Evolutionary conservation across 768 basidiomycete genomes (phyloP), one percentile per base, ranked within the genome.

Genomic region (Phaffia tasmanica): DNA sequence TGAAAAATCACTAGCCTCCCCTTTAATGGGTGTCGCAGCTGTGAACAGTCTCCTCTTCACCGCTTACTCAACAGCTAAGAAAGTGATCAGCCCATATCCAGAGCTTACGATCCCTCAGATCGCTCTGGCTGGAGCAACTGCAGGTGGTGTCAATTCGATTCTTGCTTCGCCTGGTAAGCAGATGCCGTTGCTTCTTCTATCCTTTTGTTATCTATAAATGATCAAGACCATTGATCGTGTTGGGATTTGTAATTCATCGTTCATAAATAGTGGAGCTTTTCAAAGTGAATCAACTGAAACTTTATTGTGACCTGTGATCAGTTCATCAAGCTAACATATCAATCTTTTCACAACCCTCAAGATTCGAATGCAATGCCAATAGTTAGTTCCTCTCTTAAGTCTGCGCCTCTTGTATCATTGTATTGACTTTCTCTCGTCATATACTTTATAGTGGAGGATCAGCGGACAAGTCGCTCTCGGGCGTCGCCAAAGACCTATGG

Each of bases 21-120:
- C 95, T 0, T 81, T 98, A 11, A 66, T 95, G 54, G 95, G 95
- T 21, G 87, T 98, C 30, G 89, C 93, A 1, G 93, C 89, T 11
- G 94, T 98, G 72, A 98, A 97, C 78, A 94, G 91, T 3, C 81
- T 98, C 16, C 82, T 98, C 16, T 99, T 98, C 78, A 87, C 89
- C 0, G 85, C 92, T 0, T 97, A 94, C 72, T 86, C 83, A n/a
- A 79, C 82, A 23, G 88, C 90, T 3, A 81, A 86, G 72, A 84
- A 88, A 23, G 75, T 92, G 58, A 81, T 98, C 53, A 92, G 90
- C 0, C 94, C 95, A 0, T 99, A 85, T 74, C 88, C 88, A 2
- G 82, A 91, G 59, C 79, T 93, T 8, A 85, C 87, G 0, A 79
- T 97, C 58, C 80, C 81, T 29, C 83, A 97, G 76, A 88, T 83